A percentile compares a stretch with the other conserved stretches of the same genome.
Conservation (phyloP, 2,329 filamentous ascomycete species). For the Geosmithia flava region DNA sequence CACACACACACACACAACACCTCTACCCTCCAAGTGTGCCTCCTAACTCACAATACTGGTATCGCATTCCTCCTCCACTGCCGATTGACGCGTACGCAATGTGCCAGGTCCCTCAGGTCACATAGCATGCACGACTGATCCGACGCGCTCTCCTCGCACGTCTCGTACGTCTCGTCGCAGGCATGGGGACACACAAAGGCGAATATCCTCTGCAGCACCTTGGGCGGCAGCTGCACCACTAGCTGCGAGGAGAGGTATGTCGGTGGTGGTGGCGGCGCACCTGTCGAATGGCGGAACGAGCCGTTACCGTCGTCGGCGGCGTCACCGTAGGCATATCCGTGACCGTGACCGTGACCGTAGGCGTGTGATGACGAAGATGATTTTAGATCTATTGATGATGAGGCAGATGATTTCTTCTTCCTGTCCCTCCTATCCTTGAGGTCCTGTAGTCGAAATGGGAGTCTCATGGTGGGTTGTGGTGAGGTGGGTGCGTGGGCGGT, state of each 20-base stretch:
- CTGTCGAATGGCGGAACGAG: conserved; percentile 7
- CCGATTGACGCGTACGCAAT: conserved; percentile 63
- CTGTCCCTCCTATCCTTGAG: conserved; percentile 11
- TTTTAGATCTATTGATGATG: too few relatives aligned
- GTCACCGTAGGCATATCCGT: neutral
- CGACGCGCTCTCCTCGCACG: conserved; percentile 67
- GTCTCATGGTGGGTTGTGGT: conserved; percentile 14
- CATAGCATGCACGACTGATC: conserved; percentile 86
- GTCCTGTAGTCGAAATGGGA: conserved; percentile 22
- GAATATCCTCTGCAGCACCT: conserved; percentile 70
- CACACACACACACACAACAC: neutral
- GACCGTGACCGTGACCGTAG: too few relatives aligned
- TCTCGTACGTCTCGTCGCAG: conserved; percentile 64
- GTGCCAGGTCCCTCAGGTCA: conserved; percentile 77
- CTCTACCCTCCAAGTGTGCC: too few relatives aligned
- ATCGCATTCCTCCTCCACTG: conserved; percentile 50
- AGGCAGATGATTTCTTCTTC: too few relatives aligned
- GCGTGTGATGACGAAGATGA: too few relatives aligned
- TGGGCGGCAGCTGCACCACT: conserved; percentile 46
- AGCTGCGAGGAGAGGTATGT: conserved; percentile 26
- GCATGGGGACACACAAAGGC: conserved; percentile 73
- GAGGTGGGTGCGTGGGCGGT: neutral
- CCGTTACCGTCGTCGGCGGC: neutral
- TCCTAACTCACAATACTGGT: conserved; percentile 53
- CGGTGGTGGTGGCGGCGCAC: conserved; percentile 23